Base-by-base conservation (phyloP, 345 rosid species). In the Boechera divaricarpa region DNA sequence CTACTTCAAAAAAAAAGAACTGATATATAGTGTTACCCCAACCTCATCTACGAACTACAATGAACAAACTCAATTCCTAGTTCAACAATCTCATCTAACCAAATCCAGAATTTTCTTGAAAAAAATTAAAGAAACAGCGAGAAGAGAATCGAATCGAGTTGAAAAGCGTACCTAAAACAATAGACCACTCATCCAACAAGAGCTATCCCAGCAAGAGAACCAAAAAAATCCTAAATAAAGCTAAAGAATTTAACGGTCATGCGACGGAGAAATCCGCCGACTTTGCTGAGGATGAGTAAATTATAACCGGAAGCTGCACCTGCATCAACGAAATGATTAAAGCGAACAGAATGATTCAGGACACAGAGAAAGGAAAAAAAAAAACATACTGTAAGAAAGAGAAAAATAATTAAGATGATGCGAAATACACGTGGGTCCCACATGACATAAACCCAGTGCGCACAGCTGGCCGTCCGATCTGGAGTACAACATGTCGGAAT, bases 381-480 rank as follows among this genome's bases (percentile, higher is more conserved):
- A 7, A 15, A 42, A 70, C 0, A 59, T 15, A 51, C 24, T 21
- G 1, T 36, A 16, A 16, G 7, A 41, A 64, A 74, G 5, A 49
- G 18, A 21, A 57, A 48, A 68, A 47, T 39, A 41, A 18, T 26
- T 58, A 45, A 70, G 71, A 71, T 77, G 48, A 68, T 21, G 24
- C 1, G 24, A 21, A 21, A 21, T 21, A 67, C 18, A 49, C 36
- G 42, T 73, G 74, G 81, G 81, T 3, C 56, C 81, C 52, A 67
- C 53, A 52, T 59, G 69, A 78, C 68, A 71, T 41, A 15, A 51
- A 56, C 72, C 62, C 61, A 56, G 67, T 58, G 81, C 72, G 81
- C 53, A 52, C 31, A 67, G 59, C 81, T 78, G 77, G 74, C 73
- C 63, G 47, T 51, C 73, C 74, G 52, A 72, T 72, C 77, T 78